Evolutionary conservation across 2,329 filamentous ascomycete species (phyloP).

Genomic region (Graphilbum ipis-grandicollis): DNA sequence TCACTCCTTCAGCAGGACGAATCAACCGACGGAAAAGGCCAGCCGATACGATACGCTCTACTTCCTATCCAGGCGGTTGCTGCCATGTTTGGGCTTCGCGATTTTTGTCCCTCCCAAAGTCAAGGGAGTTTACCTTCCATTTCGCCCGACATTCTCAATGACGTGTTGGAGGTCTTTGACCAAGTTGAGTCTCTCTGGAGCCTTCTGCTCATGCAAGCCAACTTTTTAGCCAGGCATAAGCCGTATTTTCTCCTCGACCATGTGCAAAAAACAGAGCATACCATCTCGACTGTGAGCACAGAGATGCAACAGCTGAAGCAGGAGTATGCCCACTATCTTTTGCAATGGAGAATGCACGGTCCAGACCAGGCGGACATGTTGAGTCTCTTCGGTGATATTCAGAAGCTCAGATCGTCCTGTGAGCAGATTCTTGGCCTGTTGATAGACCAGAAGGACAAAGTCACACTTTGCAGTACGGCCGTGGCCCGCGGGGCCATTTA

Average conservation of each 20-base stretch:
- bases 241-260: neutral
- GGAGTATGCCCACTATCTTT: neutral
- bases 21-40: constrained; percentile 1
- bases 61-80: constrained; percentile 1
- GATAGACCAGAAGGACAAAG: neutral
- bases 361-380: too few species aligned
- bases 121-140: neutral
- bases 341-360: neutral
- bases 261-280: neutral
- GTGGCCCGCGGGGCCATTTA: neutral
- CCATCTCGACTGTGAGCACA: neutral
- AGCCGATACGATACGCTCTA: constrained; percentile 1
- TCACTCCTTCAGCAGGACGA: neutral
- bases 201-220: neutral
- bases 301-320: neutral
- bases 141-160: neutral
- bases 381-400: too few species aligned
- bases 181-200: neutral
- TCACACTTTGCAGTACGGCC: neutral
- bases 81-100: neutral
- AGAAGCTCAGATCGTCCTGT: neutral
- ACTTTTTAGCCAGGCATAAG: neutral
- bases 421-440: neutral
- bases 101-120: neutral
- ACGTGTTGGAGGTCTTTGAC: neutral